A percentile compares a stretch with the other conserved stretches of the same genome.
Evolutionary conservation across 176 grass and related monocot species (phyloP).

Genomic region (Juncus inflexus): DNA sequence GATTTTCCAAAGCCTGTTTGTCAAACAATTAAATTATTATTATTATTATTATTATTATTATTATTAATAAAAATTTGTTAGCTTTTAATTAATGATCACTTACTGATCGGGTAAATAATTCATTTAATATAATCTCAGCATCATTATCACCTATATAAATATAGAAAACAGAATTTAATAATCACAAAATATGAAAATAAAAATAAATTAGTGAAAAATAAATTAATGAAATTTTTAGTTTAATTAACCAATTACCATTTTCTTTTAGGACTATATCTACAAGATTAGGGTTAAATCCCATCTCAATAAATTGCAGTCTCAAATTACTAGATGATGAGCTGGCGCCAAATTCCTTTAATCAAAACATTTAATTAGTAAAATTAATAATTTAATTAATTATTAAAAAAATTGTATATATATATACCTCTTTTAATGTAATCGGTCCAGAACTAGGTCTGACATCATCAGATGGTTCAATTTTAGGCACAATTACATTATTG

Average conservation of each 20-base stretch:
- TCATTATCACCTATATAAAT: slow-evolving; percentile 52
- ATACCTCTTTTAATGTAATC: slow-evolving; percentile 38
- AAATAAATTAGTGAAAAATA: neutral
- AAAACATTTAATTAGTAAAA: neutral
- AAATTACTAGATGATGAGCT: slow-evolving; percentile 48
- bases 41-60: neutral
- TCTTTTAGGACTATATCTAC: slow-evolving; percentile 64
- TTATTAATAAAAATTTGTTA: neutral
- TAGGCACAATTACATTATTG: neutral
- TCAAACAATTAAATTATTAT: slow-evolving; percentile 26
- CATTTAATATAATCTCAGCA: slow-evolving; percentile 52
- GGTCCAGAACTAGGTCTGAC: slow-evolving; percentile 1
- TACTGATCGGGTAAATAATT: slow-evolving; percentile 61
- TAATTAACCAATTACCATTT: slow-evolving; percentile 48
- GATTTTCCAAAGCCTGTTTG: slow-evolving; percentile 47
- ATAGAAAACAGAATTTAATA: slow-evolving; percentile 31
- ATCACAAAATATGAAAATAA: slow-evolving; percentile 3
- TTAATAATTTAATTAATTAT: neutral
- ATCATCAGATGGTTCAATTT: neutral
- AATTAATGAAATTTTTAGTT: too few relatives aligned
- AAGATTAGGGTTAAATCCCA: slow-evolving; percentile 61
- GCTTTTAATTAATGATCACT: slow-evolving; percentile 31
- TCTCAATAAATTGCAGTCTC: slow-evolving; percentile 62
- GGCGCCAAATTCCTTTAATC: slow-evolving; percentile 44
- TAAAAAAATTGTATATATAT: slow-evolving; percentile 4